Evolutionary conservation across 179 eudicot species (phyloP).

Genomic region (Silene coronaria): DNA sequence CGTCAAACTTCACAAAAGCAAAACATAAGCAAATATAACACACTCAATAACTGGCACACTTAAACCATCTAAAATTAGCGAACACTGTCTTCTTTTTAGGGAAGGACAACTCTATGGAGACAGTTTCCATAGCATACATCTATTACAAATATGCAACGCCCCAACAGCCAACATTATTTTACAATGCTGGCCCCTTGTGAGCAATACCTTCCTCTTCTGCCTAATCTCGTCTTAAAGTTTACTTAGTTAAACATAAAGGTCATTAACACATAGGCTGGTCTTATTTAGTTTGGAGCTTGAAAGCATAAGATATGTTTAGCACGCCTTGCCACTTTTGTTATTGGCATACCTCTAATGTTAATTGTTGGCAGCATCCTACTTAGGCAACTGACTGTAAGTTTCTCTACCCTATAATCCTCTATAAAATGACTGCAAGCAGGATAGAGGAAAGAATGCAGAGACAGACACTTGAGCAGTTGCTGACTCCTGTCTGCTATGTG

Average conservation of each 20-base stretch:
- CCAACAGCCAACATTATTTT: constrained; percentile 4
- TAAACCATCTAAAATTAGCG: constrained; percentile 12
- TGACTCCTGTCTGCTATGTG: not conserved
- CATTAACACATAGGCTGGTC: constrained; percentile 8
- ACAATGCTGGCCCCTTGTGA: constrained; percentile 15
- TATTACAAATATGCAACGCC: constrained; percentile 14
- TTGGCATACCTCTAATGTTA: constrained; percentile 14
- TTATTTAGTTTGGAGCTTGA: constrained; percentile 10
- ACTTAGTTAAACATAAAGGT: not conserved
- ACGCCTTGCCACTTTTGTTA: constrained; percentile 10
- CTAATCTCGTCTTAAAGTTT: constrained; percentile 13
- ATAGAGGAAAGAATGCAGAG: constrained; percentile 5
- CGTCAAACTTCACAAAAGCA: not conserved
- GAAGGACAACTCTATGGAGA: constrained; percentile 10
- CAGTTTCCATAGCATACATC: constrained; percentile 4
- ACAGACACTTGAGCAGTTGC: not conserved
- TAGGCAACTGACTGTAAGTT: constrained; percentile 30
- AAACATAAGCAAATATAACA: constrained; percentile 3
- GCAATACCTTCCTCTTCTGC: constrained; percentile 8
- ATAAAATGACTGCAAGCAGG: not conserved
- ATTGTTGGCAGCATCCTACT: constrained; percentile 24
- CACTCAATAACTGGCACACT: constrained; percentile 3
- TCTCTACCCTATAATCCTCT: constrained; percentile 15
- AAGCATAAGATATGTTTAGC: constrained; percentile 15
- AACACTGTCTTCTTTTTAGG: constrained; percentile 6